Evolutionary conservation across 108 stramenopile species (phyloP).

Genomic region (Cyclotella choctawhatcheeana): DNA sequence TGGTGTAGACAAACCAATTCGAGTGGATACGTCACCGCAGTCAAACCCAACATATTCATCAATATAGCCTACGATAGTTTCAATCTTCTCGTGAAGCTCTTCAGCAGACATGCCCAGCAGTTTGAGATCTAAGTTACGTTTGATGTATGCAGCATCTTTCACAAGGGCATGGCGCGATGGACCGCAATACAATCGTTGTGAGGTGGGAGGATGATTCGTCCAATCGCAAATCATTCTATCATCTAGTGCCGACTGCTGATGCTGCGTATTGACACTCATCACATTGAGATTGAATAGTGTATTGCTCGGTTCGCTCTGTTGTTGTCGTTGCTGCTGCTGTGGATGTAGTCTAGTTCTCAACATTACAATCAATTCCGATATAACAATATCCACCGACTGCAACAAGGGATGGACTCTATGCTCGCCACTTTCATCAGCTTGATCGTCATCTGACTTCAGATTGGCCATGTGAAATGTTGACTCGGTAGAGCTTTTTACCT

Average conservation of each 20-base stretch:
- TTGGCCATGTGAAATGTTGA: too few species aligned
- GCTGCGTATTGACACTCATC: background rate
- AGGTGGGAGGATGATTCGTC: too few species aligned
- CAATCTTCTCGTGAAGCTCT: slow-evolving; percentile 40
- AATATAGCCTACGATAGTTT: slow-evolving; percentile 25
- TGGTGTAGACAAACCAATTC: too few species aligned
- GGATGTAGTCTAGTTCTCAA: background rate
- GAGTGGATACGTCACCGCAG: background rate
- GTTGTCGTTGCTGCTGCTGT: background rate
- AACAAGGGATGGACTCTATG: slow-evolving; percentile 29
- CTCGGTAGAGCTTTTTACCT: too few species aligned
- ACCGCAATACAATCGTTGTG: slow-evolving; percentile 35
- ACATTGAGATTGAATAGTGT: too few species aligned
- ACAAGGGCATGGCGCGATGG: slow-evolving; percentile 44
- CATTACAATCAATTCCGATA: slow-evolving; percentile 26
- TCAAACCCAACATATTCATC: slow-evolving; percentile 26
- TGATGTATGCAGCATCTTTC: slow-evolving; percentile 24
- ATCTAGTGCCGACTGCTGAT: background rate
- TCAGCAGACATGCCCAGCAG: slow-evolving; percentile 8
- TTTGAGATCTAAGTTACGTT: slow-evolving; percentile 1
- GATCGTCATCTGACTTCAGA: background rate
- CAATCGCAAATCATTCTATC: slow-evolving; percentile 29
- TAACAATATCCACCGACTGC: slow-evolving; percentile 23
- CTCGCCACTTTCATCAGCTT: background rate
- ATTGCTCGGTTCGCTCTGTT: background rate